phyloP scores from a whole-genome alignment of 331 rosid genomes.

The Pyrus hybrid region DNA sequence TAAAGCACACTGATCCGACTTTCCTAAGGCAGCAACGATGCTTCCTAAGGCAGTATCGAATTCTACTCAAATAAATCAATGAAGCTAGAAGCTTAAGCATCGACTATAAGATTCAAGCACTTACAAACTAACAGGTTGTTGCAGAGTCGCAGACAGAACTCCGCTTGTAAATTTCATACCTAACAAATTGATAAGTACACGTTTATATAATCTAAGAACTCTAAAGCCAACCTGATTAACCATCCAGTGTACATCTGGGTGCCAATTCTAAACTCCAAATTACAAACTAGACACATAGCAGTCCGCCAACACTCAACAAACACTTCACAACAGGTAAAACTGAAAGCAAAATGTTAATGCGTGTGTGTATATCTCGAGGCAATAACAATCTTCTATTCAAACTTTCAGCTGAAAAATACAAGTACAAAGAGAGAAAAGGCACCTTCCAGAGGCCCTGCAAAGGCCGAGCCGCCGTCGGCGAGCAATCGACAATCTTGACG shows the following conservation, averaged over 20 bases:
- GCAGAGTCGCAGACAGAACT: background rate
- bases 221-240: background rate
- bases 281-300: background rate
- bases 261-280: background rate
- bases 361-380: background rate
- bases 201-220: background rate
- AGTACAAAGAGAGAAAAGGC: constrained; percentile 18
- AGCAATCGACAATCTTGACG: constrained; percentile 79
- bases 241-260: background rate
- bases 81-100: background rate
- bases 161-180: background rate
- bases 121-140: background rate
- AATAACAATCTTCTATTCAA: background rate
- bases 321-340: background rate
- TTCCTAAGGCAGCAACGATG: background rate
- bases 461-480: constrained; percentile 64
- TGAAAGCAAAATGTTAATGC: background rate
- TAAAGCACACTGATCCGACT: background rate
- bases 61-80: background rate
- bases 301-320: background rate
- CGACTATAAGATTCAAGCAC: background rate
- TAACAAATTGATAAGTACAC: background rate
- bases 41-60: background rate
- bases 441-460: constrained; percentile 99
- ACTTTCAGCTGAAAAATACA: background rate